Base-by-base conservation (phyloP, 495 filamentous ascomycete species). In the Talaromyces adpressus region DNA sequence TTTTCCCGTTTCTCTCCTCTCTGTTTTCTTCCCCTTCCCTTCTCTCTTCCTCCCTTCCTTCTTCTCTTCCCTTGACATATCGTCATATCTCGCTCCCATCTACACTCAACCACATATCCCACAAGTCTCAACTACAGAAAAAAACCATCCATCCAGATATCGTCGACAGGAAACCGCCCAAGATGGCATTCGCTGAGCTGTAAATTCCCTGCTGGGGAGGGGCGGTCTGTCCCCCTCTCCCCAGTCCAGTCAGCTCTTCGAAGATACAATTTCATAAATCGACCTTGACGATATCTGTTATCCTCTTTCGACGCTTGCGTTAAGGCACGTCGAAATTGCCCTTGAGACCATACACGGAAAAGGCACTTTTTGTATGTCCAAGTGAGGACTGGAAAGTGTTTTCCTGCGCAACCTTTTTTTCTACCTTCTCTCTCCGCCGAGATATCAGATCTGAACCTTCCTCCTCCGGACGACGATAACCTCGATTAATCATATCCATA, bases 161-260 rank as follows among this genome's bases (percentile, higher is more conserved):
- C 86, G 91, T 95, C 90, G 60, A 62, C 39, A 52, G 86, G 91
- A 82, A 81, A 85, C 87, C 87, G 87, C 89, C 87, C 76, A 75
- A 78, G 84, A 89, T 81, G 89, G 89, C 89, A 79, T 84, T 91
- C 89, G 90, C 86, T 91, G 90, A 89, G 90, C 91, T 95, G 89
- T 95, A 90, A 92, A 90, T 78, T 80, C 79, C 84, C 85, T 88
- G 86, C 91, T 93, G 88, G 86, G 87, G 87, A 81, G 82, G 78
- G 71, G 81, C 81, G 75, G 70, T 79, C 79, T 81, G 80, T 75
- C 81, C 84, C 82, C 84, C 71, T 85, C 85, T 88, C 87, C 87
- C 85, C 90, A 92, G 91, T 85, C 82, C 82, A 77, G 77, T 71
- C 82, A 85, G 82, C 83, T 89, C 89, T 85, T 80, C 90, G 90